These are phyloP conservation scores for Ochetophila trinervis DNA, from an alignment of 306 rosid genomes.

Conservation along the genomic window DNA sequence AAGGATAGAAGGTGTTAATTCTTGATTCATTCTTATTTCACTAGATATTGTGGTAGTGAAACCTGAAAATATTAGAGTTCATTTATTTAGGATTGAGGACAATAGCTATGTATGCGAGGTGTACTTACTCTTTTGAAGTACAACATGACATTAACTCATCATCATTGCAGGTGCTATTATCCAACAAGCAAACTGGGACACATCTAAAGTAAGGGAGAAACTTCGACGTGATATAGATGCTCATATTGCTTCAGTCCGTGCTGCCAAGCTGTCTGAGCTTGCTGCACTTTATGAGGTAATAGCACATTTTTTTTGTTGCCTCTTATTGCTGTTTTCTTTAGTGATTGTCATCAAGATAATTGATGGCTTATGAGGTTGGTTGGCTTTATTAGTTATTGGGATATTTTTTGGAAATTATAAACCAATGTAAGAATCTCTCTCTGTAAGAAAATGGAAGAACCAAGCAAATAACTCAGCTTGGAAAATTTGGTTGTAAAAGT, in stretches of 20 bases:
- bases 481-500: background rate
- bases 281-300: conserved; percentile 66
- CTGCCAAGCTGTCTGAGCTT: conserved; percentile 74
- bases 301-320: conserved; percentile 2
- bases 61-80: conserved; percentile 19
- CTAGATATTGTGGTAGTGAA: background rate
- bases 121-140: conserved; percentile 10
- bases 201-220: conserved; percentile 80
- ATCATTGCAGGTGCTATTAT: conserved; percentile 71
- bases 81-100: conserved; percentile 3
- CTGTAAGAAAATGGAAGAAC: background rate
- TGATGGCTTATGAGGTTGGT: conserved; percentile 2
- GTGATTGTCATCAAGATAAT: conserved; percentile 11
- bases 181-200: conserved; percentile 78
- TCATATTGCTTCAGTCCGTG: conserved; percentile 62
- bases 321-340: conserved; percentile 21
- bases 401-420: background rate
- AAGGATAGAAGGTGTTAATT: background rate
- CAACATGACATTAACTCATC: conserved; percentile 27
- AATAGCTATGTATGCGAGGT: conserved; percentile 13
- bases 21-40: conserved; percentile 1
- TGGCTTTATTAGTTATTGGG: background rate
- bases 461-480: no score
- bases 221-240: conserved; percentile 84
- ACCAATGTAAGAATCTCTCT: background rate